A percentile compares a stretch with the other conserved stretches of the same genome.
These are phyloP conservation scores for Epichloe sibirici DNA, from an alignment of 2,329 filamentous ascomycete species.

Conservation along the genomic window DNA sequence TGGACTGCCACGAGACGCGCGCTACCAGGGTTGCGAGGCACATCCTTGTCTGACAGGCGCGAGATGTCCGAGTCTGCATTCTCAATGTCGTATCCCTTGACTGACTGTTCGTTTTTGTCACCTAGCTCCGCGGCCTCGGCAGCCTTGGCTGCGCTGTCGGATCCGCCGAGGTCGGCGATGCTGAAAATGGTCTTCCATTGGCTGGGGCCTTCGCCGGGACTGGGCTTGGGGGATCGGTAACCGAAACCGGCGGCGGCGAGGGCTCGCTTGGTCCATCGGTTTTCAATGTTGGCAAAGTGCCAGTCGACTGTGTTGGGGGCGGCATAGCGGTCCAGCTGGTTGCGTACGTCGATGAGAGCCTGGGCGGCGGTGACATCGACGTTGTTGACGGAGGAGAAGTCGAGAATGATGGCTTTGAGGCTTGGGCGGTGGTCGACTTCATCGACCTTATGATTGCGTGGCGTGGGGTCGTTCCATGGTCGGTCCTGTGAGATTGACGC, in stretches of 20 bases:
- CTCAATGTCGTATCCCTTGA: constrained; percentile 17
- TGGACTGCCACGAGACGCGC: constrained; percentile 26
- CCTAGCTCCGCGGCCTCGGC: constrained; percentile 40
- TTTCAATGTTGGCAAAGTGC: constrained; percentile 40
- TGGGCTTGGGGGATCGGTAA: constrained; percentile 20
- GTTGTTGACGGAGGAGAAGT: constrained; percentile 42
- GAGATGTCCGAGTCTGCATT: constrained; percentile 13
- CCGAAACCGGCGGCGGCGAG: constrained; percentile 43
- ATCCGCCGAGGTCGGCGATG: constrained; percentile 74
- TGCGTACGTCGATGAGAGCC: constrained; percentile 40
- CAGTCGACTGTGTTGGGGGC: constrained; percentile 32
- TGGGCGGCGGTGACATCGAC: constrained; percentile 45
- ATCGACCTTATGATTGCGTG: constrained; percentile 19
- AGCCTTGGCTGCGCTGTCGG: constrained; percentile 42
- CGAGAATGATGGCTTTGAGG: constrained; percentile 42
- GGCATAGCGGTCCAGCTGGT: constrained; percentile 39
- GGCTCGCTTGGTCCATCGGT: constrained; percentile 44
- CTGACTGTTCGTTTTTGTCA: constrained; percentile 32
- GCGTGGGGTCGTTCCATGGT: constrained; percentile 44
- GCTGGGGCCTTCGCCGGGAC: constrained; percentile 11
- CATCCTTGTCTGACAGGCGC: constrained; percentile 16
- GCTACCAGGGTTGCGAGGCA: constrained; percentile 16
- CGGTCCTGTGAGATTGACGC: constrained; percentile 26
- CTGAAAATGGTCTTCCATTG: constrained; percentile 72
- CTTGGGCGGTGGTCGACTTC: constrained; percentile 30